Conservation (phyloP, 2,329 filamentous ascomycete species). For the Talaromyces funiculosus region DNA sequence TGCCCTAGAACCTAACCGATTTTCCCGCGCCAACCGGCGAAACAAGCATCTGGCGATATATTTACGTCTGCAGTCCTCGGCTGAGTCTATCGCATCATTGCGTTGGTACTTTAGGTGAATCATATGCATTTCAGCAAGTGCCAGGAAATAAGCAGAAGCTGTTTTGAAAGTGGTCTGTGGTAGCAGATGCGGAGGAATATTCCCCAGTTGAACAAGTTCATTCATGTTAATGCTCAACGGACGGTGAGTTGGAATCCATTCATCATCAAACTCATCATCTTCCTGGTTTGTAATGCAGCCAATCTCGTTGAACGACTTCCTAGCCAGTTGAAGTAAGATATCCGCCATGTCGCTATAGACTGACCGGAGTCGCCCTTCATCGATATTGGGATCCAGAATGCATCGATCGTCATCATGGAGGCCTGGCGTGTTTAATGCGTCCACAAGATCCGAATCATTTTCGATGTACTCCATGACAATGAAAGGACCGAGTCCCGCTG, state of each 20-base stretch:
- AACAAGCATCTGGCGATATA: slow-evolving; percentile 21
- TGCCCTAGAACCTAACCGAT: neutral
- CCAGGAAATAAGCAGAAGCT: slow-evolving; percentile 35
- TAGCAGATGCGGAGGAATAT: neutral
- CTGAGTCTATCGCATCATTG: slow-evolving; percentile 32
- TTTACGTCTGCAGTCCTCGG: slow-evolving; percentile 19
- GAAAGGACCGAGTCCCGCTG: slow-evolving; percentile 24
- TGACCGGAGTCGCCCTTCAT: slow-evolving; percentile 26
- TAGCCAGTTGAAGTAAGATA: slow-evolving; percentile 37
- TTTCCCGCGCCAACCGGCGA: slow-evolving; percentile 18
- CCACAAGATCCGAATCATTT: slow-evolving; percentile 18
- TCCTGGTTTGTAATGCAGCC: slow-evolving; percentile 27
- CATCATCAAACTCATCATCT: slow-evolving; percentile 13
- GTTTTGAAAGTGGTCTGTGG: slow-evolving; percentile 20
- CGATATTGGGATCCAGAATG: slow-evolving; percentile 32
- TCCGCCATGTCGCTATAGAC: slow-evolving; percentile 39
- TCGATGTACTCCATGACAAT: slow-evolving; percentile 32
- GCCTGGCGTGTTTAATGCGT: slow-evolving; percentile 24
- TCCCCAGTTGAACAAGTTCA: neutral
- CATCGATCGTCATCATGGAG: slow-evolving; percentile 20
- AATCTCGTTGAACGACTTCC: slow-evolving; percentile 33
- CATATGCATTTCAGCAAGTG: slow-evolving; percentile 40
- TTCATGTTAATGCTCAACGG: slow-evolving; percentile 29
- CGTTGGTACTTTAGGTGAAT: slow-evolving; percentile 35
- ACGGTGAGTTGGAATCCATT: slow-evolving; percentile 26